These are phyloP conservation scores for Cystobasidium slooffiae DNA, from an alignment of 1,284 basidiomycete species.

Conservation along the genomic window DNA sequence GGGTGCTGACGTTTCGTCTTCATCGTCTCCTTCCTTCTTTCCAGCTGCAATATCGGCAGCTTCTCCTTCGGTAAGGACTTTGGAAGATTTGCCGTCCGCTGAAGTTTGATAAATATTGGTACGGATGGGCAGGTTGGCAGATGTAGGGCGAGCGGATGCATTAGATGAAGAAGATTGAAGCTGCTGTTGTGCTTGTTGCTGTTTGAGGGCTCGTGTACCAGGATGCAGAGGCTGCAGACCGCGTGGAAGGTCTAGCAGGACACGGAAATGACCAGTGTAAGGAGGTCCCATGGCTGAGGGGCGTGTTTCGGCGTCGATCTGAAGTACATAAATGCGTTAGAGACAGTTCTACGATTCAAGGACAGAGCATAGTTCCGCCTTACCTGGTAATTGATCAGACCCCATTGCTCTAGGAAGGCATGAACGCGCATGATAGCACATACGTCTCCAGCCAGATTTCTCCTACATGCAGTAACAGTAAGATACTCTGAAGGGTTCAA, in stretches of 20 bases:
- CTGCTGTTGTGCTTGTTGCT: slow-evolving; percentile 9
- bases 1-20: slow-evolving; percentile 62
- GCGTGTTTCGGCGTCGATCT: slow-evolving; percentile 97
- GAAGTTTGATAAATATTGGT: slow-evolving; percentile 86
- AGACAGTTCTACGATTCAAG: neutral
- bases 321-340: slow-evolving; percentile 24
- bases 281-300: slow-evolving; percentile 93
- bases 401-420: slow-evolving; percentile 98
- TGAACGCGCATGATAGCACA: slow-evolving; percentile 99
- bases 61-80: slow-evolving; percentile 67
- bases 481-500: slow-evolving; percentile 94
- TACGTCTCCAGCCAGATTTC: slow-evolving; percentile 96
- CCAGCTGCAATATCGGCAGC: slow-evolving; percentile 61
- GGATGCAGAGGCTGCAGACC: slow-evolving; percentile 95
- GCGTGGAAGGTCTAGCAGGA: slow-evolving; percentile 94
- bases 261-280: slow-evolving; percentile 97
- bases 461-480: slow-evolving; percentile 93
- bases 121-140: slow-evolving; percentile 73
- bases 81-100: slow-evolving; percentile 69
- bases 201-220: slow-evolving; percentile 67
- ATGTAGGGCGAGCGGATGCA: slow-evolving; percentile 56
- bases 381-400: slow-evolving; percentile 97
- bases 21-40: slow-evolving; percentile 45
- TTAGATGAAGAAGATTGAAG: slow-evolving; percentile 22
- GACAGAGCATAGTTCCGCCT: neutral